Conservation (phyloP, 345 rosid species). For the Lumnitzera littorea region DNA sequence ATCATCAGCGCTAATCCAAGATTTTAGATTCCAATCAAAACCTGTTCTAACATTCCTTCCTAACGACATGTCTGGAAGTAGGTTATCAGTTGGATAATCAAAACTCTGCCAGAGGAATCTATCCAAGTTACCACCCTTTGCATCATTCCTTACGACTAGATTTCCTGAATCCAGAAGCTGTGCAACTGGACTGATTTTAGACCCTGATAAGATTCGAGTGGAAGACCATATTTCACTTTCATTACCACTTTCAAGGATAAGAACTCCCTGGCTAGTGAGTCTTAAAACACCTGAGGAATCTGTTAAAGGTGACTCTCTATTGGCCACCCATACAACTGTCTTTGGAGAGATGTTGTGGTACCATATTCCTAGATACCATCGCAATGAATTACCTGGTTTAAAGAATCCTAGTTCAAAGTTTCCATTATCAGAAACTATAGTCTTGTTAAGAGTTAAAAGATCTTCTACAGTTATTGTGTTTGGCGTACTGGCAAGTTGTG, state of each 20-base stretch:
- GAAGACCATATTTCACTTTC: conserved; percentile 5
- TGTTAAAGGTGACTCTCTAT: conserved; percentile 5
- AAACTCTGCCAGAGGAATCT: conserved; percentile 52
- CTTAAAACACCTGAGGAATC: conserved; percentile 5
- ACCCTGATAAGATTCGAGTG: background rate
- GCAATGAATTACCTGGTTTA: conserved; percentile 6
- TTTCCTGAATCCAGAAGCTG: conserved; percentile 44
- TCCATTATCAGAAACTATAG: conserved; percentile 12
- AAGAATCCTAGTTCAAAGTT: conserved; percentile 30
- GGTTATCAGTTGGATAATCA: conserved; percentile 34
- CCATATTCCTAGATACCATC: conserved; percentile 27
- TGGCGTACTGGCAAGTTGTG: background rate
- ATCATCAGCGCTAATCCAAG: conserved; percentile 38
- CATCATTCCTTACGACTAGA: conserved; percentile 25
- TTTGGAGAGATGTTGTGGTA: conserved; percentile 12
- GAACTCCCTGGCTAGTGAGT: conserved; percentile 2
- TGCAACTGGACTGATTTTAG: conserved; percentile 14
- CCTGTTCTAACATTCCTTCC: conserved; percentile 34
- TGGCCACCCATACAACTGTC: conserved; percentile 21
- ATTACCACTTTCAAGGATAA: background rate
- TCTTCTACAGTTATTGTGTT: conserved; percentile 9
- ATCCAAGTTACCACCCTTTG: background rate
- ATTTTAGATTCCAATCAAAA: conserved; percentile 20
- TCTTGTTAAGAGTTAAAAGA: conserved; percentile 16
- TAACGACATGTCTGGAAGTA: conserved; percentile 39